These are phyloP conservation scores for Lichtheimia ornata DNA, from an alignment of 371 early-diverging fungal genomes.

Conservation along the genomic window DNA sequence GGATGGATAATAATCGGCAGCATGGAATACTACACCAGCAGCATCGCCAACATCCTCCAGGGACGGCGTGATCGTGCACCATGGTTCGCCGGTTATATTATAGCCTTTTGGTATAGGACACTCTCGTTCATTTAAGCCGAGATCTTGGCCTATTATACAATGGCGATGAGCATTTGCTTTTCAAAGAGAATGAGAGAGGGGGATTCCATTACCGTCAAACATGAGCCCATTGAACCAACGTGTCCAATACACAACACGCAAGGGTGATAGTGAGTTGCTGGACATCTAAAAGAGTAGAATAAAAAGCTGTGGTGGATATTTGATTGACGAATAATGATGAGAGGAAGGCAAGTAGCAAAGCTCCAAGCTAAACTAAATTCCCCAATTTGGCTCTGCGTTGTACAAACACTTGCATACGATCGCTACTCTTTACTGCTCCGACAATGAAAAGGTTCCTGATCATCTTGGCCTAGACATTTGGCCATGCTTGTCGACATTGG, in stretches of 20 bases:
- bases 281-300: too few species aligned
- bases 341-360: too few species aligned
- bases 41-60: constrained; percentile 20
- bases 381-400: too few species aligned
- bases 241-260: constrained; percentile 37
- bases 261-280: constrained; percentile 14
- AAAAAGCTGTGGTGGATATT: too few species aligned
- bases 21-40: constrained; percentile 36
- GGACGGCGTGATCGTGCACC: constrained; percentile 37
- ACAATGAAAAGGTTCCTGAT: too few species aligned
- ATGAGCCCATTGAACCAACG: constrained; percentile 29
- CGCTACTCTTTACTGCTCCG: too few species aligned
- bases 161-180: not conserved
- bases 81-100: constrained; percentile 10
- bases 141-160: constrained; percentile 15
- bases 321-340: too few species aligned
- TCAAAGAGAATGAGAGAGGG: not conserved
- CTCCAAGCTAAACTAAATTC: too few species aligned
- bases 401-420: too few species aligned
- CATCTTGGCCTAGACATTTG: too few species aligned
- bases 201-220: constrained; percentile 20
- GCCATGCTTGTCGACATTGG: too few species aligned
- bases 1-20: constrained; percentile 21
- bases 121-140: constrained; percentile 8
- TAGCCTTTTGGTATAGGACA: constrained; percentile 36